Base-by-base conservation (phyloP, 345 rosid species). In the Euphorbia peplus region DNA sequence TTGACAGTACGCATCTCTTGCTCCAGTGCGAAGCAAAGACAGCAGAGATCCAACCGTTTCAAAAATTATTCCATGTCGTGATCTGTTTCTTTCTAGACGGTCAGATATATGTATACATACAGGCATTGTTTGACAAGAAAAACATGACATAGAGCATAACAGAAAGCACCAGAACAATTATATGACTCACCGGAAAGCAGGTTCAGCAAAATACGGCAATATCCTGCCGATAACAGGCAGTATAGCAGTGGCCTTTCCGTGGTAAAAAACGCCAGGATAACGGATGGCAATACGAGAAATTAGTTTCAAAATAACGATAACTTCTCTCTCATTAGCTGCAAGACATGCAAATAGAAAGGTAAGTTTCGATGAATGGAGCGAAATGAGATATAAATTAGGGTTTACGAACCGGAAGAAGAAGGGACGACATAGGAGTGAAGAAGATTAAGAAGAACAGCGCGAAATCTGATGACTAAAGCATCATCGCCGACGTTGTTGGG, bases 1-100 rank as follows among this genome's bases (percentile, higher is more conserved):
- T 69, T 82, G 82, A 57, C 95, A 80, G 64, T 86, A 91, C 11
- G 91, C 87, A 77, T 89, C 91, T 69, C 87, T 80, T 55, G 88
- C 88, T 79, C 87, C 88, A 69, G 86, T 80, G 60, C 96, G 95
- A 70, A 93, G 89, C 83, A 93, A 80, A 70, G 91, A 84, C 76
- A 93, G 79, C 66, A 93, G 85, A 26, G 92, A 86, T 69, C 90
- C 90, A 77, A 91, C 79, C 3, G 99, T 84, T 67, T 93, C 97
- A 75, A 93, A 89, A 66, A 91, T 78, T 4, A 88, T 85, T 70
- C 87, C 91, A 71, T 91, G 89, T 41, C 84, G 84, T 53, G 80
- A 77, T 44, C 97, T 93, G 46, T 8, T 52, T 59, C 54, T 39
- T 21, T 22, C 67, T 14, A 65, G 26, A 63, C 30, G 24, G 24